Base-by-base conservation (phyloP, 768 basidiomycete species). In the Podaxis sp. region DNA sequence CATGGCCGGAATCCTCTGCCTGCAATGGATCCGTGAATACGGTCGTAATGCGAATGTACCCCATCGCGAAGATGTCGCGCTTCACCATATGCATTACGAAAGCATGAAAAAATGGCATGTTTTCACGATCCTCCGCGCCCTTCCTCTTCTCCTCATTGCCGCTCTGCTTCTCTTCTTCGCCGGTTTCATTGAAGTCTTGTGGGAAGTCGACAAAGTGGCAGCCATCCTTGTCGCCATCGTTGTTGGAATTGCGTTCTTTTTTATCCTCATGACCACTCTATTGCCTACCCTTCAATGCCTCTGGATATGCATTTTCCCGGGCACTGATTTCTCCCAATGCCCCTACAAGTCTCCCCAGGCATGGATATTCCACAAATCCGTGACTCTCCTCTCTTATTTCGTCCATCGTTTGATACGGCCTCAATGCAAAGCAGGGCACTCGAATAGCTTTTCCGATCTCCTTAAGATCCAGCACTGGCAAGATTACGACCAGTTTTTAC, bases 21-120 rank as follows among this genome's bases (percentile, higher is more conserved):
- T 62, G 22, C 67, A 70, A 41, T 69, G 68, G 71, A 50, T 67
- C 6, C 64, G 69, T 2, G 68, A 69, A 52, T 68, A 66, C 25
- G 64, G 63, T 27, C 61, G 66, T 0, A 62, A 64, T 41, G 59
- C 64, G 36, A 57, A 54, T 2, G 25, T 64, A 5, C n/a, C 46
- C 7, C 63, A 59, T 52, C 43, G 41, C 36, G 63, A 66, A 25
- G 19, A 51, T 33, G 24, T 66, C 12, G 33, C 47, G 11, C 43
- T 66, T 24, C 67, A 66, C 13, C 59, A 68, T 24, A 59, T 68
- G 27, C 69, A 66, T 12, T 63, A 66, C 43, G 36, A 69, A 24
- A 64, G 66, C 19, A 61, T 67, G 40, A 51, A 58, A 22, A 52
- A 33, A 29, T 70, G 65, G 66, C 46, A 58, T 11, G 64, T 70